Evolutionary conservation across 2,329 filamentous ascomycete species (phyloP).

Genomic region (Capronia americana): DNA sequence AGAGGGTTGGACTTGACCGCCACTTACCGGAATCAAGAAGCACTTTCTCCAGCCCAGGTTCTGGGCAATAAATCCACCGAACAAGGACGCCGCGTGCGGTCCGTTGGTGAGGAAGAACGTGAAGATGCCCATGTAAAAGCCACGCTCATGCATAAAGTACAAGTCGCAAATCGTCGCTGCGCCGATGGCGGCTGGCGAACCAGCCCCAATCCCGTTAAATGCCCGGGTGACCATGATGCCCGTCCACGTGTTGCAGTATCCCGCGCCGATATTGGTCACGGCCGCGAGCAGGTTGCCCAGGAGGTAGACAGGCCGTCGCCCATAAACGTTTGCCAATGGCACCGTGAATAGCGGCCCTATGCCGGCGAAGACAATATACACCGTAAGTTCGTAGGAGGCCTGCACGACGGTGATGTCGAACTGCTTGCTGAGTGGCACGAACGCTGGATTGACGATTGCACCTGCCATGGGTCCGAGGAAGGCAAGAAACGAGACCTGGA

Average conservation of each 20-base stretch:
- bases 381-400: conserved; percentile 46
- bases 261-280: conserved; percentile 34
- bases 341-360: conserved; percentile 42
- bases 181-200: conserved; percentile 54
- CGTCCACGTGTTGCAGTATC: conserved; percentile 34
- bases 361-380: conserved; percentile 46
- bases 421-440: conserved; percentile 42
- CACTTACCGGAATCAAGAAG: conserved; percentile 32
- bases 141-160: conserved; percentile 55
- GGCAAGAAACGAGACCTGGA: conserved; percentile 45
- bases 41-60: conserved; percentile 38
- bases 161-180: conserved; percentile 71
- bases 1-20: neutral
- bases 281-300: conserved; percentile 29
- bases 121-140: conserved; percentile 34
- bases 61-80: conserved; percentile 39
- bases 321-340: conserved; percentile 35
- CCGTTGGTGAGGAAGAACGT: conserved; percentile 40
- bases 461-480: conserved; percentile 43
- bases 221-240: conserved; percentile 32
- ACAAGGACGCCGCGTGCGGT: conserved; percentile 38
- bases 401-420: conserved; percentile 44
- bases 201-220: conserved; percentile 32
- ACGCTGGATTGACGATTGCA: conserved; percentile 45
- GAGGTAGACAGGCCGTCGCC: conserved; percentile 37